phyloP scores from a whole-genome alignment of 805 yeast species.

The Saccharomycopsis schoenii region DNA sequence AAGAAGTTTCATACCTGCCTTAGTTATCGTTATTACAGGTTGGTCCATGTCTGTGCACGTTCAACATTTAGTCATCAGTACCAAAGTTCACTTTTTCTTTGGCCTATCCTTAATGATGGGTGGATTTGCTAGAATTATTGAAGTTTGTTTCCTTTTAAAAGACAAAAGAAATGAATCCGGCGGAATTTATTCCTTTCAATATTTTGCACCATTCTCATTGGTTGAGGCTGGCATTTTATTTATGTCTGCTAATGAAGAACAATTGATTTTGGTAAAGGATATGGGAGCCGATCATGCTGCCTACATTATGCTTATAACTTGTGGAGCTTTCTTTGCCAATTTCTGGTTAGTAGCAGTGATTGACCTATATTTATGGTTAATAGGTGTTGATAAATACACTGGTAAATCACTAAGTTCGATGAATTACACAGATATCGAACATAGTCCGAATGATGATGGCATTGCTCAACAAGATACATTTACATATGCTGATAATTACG shows the following conservation, averaged over 20 bases:
- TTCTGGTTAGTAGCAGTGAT: slow-evolving; percentile 56
- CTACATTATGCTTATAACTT: slow-evolving; percentile 58
- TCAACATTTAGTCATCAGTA: slow-evolving; percentile 66
- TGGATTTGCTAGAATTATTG: slow-evolving; percentile 67
- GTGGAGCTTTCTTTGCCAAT: slow-evolving; percentile 65
- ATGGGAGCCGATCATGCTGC: slow-evolving; percentile 81
- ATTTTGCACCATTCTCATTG: slow-evolving; percentile 73
- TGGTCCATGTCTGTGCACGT: slow-evolving; percentile 90
- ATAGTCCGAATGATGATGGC: not conserved
- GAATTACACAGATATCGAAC: slow-evolving; percentile 6
- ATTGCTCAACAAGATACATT: not conserved
- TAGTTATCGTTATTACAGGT: slow-evolving; percentile 79
- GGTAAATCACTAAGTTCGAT: not conserved
- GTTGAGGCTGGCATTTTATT: slow-evolving; percentile 72
- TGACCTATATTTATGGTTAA: slow-evolving; percentile 44
- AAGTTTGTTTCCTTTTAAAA: slow-evolving; percentile 63
- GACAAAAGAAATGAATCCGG: slow-evolving; percentile 44
- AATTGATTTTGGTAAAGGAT: slow-evolving; percentile 56
- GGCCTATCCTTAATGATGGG: slow-evolving; percentile 74
- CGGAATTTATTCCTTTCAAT: slow-evolving; percentile 63
- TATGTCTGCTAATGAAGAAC: slow-evolving; percentile 93
- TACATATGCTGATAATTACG: slow-evolving; percentile 2
- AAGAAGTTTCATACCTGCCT: slow-evolving; percentile 70
- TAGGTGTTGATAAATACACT: slow-evolving; percentile 16
- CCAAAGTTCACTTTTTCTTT: slow-evolving; percentile 81